These are phyloP conservation scores for Ormosia semicastrata DNA, from an alignment of 306 rosid genomes.

Conservation along the genomic window DNA sequence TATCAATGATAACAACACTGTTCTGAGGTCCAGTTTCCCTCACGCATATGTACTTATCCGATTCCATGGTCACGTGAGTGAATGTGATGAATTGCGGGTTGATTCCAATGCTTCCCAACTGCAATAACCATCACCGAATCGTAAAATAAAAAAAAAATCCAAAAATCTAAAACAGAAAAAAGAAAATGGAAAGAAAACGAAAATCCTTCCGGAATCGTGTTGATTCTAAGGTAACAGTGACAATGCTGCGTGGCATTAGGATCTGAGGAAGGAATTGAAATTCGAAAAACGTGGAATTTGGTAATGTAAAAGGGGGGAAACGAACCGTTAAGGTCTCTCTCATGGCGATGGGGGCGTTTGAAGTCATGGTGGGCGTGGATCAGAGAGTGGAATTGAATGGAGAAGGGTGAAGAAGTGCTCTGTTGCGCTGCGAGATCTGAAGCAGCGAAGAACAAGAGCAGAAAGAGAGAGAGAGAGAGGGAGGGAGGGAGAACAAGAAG, in stretches of 20 bases:
- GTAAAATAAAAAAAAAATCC: neutral
- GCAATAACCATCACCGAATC: constrained; percentile 12
- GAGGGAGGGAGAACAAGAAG: neutral
- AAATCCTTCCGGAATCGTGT: too few relatives aligned
- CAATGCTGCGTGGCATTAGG: constrained; percentile 10
- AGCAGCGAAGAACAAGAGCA: constrained; percentile 25
- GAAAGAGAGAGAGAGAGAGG: constrained; percentile 6
- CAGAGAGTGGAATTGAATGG: neutral
- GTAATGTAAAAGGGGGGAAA: neutral
- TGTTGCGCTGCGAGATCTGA: constrained; percentile 42
- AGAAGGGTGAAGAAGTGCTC: constrained; percentile 3
- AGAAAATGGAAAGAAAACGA: neutral
- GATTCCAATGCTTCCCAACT: constrained; percentile 74
- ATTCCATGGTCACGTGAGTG: constrained; percentile 84
- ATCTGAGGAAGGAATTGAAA: constrained; percentile 16
- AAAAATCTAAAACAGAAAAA: neutral
- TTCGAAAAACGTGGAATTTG: too few relatives aligned
- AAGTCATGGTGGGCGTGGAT: constrained; percentile 50
- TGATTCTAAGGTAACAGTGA: neutral
- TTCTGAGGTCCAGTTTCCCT: constrained; percentile 76
- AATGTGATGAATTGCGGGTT: constrained; percentile 75
- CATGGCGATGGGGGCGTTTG: constrained; percentile 74
- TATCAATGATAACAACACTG: constrained; percentile 71
- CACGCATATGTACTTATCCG: constrained; percentile 76
- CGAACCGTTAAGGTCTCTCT: constrained; percentile 67